Evolutionary conservation across 2,329 filamentous ascomycete species (phyloP), one percentile per base, ranked within the genome.

Genomic region (Talaromyces sp.): DNA sequence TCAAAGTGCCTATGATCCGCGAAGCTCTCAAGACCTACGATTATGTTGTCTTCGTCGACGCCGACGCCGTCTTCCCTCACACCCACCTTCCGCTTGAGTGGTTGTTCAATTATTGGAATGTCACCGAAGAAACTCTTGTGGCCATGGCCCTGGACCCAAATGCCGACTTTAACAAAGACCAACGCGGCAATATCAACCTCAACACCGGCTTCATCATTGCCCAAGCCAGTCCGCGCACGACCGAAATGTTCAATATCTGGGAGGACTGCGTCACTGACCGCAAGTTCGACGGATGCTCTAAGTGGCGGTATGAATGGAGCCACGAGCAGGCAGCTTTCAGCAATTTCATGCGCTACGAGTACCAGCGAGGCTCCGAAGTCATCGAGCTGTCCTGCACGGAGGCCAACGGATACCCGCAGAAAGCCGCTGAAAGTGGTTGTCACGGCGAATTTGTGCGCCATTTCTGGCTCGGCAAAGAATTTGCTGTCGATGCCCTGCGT

Each of bases 1-100:
- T 58, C 49, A 63, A 63, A 27, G 62, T 63, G 8, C 62, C 62
- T 27, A 58, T 61, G 62, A 63, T 63, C 13, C 62, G 62, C n/a
- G 62, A 63, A 36, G 62, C 58, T 11, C 58, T 63, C 25, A 61
- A 61, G 27, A 54, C 59, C 7, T 63, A 63, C 15, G 58, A 63
- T 22, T 61, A 61, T 5, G 62, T 63, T 17, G 62, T 63, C 11
- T 63, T 63, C 11, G 54, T 63, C 53, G 62, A 63, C 32, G 59
- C 58, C 32, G 62, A 63, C 47, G 58, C 62, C 22, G 36, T 63
- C 32, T 63, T 63, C 59, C 54, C 51, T 28, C 55, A 63, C 25
- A 59, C 55, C 27, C 62, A 63, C 17, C 59, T 63, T 7, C 62
- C 62, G 3, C 42, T 63, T 11, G 62, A 63, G 39, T 63, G 62